A percentile compares a stretch with the other conserved stretches of the same genome.
These are phyloP conservation scores for Dactylis glomerata DNA, from an alignment of 176 grass and related monocot genomes.

Conservation along the genomic window DNA sequence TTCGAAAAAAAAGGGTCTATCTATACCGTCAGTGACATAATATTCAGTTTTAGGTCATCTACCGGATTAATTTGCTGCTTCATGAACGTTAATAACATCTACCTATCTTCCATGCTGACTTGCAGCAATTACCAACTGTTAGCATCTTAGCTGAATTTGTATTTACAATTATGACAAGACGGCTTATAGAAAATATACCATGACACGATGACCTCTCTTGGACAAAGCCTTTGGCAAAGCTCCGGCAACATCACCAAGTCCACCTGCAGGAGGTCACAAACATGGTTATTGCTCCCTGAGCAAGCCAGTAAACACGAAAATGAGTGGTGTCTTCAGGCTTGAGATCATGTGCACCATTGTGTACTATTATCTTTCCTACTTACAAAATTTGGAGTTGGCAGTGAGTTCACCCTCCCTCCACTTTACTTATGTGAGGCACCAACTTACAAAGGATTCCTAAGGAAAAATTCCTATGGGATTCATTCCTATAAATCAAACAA, in stretches of 20 bases:
- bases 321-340: not conserved
- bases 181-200: slow-evolving; percentile 59
- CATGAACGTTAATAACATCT: not conserved
- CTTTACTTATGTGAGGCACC: no score
- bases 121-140: slow-evolving; percentile 9
- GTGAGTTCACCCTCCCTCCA: no score
- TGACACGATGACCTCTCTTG: slow-evolving; percentile 92
- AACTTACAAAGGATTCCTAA: no score
- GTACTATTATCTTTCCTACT: not conserved
- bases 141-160: slow-evolving; percentile 30
- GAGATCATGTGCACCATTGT: not conserved
- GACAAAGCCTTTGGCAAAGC: slow-evolving; percentile 93
- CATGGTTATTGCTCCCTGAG: slow-evolving; percentile 20
- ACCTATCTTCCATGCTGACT: slow-evolving; percentile 11
- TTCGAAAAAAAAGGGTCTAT: not conserved
- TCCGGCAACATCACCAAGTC: slow-evolving; percentile 97
- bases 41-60: slow-evolving; percentile 20
- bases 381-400: no score
- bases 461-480: no score
- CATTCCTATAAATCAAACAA: no score
- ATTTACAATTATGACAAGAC: slow-evolving; percentile 21
- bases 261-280: slow-evolving; percentile 53
- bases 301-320: slow-evolving; percentile 4
- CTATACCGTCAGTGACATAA: not conserved
- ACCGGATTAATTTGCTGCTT: not conserved